Evolutionary conservation across 192 early-diverging fungal genomes (phyloP), one percentile per base, ranked within the genome.

Genomic region (Lobosporangium transversale): DNA sequence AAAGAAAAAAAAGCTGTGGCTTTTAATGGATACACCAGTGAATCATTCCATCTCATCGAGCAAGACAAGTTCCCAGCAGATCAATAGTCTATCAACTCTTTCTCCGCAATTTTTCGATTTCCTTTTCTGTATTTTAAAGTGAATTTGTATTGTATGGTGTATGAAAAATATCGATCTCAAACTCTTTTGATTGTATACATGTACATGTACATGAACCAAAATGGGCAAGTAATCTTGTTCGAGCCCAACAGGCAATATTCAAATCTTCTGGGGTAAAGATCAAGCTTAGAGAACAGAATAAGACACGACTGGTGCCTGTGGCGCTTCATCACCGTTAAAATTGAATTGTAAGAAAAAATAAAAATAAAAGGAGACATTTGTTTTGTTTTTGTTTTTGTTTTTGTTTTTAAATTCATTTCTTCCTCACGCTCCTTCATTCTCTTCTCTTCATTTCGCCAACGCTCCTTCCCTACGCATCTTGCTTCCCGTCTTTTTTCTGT

Each of bases 31-130:
- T 18, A 24, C 17, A 32, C 32, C 53, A 35, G 42, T 73, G 70
- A 73, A 35, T 73, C 70, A 73, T 73, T 50, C 55, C 56, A 36
- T 2, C 61, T 73, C 70, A 73, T 26, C 40, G 15, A 5, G n/a
- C n/a, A n/a, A n/a, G n/a, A n/a, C n/a, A n/a, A n/a, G n/a, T n/a
- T n/a, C n/a, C n/a, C n/a, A n/a, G n/a, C n/a, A n/a, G n/a, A n/a
- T n/a, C n/a, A n/a, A n/a, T n/a, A n/a, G n/a, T n/a, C n/a, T n/a
- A n/a, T n/a, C n/a, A n/a, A n/a, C 45, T 3, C 14, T 27, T 44
- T 26, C 24, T 29, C 27, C 37, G 37, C 37, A 40, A 7, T 40
- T 40, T 40, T 14, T 40, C 8, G 37, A 7, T 40, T 40, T 40
- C 37, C 37, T 40, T 40, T 40, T 40, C 37, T 40, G 37, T 7